These are phyloP conservation scores for Hamamelis virginiana DNA, from an alignment of 164 flowering plant genomes.

Conservation along the genomic window DNA sequence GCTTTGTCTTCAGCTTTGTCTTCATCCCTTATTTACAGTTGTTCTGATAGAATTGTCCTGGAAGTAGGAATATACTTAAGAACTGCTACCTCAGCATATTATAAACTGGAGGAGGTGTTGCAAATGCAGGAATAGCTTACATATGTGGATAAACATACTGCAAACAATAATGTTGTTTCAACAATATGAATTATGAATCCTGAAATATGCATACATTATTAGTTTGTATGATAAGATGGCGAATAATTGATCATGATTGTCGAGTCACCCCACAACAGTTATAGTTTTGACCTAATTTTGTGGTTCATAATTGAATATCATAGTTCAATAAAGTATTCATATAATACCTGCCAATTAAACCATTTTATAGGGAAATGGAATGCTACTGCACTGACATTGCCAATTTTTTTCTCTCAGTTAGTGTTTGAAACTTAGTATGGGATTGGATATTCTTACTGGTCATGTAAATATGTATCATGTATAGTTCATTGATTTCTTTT, in stretches of 20 bases:
- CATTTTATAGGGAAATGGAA: not conserved
- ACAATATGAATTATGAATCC: not conserved
- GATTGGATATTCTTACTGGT: not conserved
- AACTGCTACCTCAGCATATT: not conserved
- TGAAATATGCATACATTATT: not conserved
- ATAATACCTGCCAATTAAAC: not conserved
- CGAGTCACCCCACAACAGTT: not conserved
- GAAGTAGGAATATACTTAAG: not conserved
- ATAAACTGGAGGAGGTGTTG: not conserved
- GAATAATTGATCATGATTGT: not conserved
- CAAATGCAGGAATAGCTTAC: not conserved
- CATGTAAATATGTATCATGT: no score
- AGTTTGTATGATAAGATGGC: not conserved
- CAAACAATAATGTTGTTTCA: not conserved
- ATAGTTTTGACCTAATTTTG: not conserved
- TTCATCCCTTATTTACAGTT: not conserved
- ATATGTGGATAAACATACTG: not conserved
- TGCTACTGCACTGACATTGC: not conserved
- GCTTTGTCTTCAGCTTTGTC: not conserved
- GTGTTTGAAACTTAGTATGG: not conserved
- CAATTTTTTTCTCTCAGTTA: not conserved
- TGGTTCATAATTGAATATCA: not conserved
- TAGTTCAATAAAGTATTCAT: not conserved
- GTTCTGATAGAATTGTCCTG: no score
- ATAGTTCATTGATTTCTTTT: no score